Evolutionary conservation across 2,329 filamentous ascomycete species (phyloP), one percentile per base, ranked within the genome.

Genomic region (Colletotrichum tropicale): DNA sequence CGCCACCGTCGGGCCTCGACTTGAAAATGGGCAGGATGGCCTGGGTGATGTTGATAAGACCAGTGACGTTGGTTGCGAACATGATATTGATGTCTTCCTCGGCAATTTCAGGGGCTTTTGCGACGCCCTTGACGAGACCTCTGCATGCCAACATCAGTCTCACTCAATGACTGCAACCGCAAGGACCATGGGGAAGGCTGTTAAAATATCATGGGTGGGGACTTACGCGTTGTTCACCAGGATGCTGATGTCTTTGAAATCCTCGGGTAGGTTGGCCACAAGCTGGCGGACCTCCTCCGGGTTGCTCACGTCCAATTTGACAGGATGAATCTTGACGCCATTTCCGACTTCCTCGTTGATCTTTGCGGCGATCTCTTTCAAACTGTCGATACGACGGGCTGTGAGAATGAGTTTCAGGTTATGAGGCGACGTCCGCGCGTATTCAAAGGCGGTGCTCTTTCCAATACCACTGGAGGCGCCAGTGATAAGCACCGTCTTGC

Each of bases 21-120:
- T 95, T 94, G 89, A 96, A 98, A 83, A 96, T 93, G 68, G 94
- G 92, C 21, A 98, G 85, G 56, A 98, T 89, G 61, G 95, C 95
- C 88, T 99, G 97, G 1, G 97, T 98, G 94, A 98, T 95, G 88
- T 96, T 95, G 88, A 99, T 97, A 38, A 99, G 89, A 32, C 97
- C 97, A 3, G 94, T 97, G 68, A 98, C 96, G 84, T 99, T 99
- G 74, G 97, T 98, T 62, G 91, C 87, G 83, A 98, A 95, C 96
- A 98, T 98, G 83, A 93, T 82, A 80, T 94, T 89, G 80, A 98
- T 94, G 86, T 99, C 96, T 74, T 93, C 93, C 81, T 94, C 90
- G 18, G 89, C 90, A 82, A 99, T 98, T 55, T 95, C 91, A 21
- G 96, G 96, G 2, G 96, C 95, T 82, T 94, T 92, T 66, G 95